phyloP scores from a whole-genome alignment of 371 early-diverging fungal genomes.

The Mortierella sp. region DNA sequence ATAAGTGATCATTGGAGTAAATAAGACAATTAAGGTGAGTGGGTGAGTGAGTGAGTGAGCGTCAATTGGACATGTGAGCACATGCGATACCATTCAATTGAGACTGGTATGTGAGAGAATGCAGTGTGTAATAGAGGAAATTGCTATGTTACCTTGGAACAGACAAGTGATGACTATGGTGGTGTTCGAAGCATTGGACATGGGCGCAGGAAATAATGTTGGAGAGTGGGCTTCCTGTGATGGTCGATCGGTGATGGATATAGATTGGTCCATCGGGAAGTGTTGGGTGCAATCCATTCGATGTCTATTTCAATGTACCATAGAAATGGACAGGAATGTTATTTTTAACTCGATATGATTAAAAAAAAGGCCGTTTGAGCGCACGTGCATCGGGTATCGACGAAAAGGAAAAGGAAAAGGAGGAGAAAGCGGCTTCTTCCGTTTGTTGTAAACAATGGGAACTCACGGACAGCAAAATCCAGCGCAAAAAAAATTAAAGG shows the following conservation, averaged over 20 bases:
- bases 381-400: no score
- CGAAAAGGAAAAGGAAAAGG: no score
- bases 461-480: no score
- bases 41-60: not conserved
- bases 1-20: not conserved
- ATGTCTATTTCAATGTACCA: no score
- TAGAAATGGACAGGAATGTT: no score
- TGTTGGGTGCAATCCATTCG: conserved; percentile 32
- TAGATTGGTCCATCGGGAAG: conserved; percentile 54
- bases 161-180: not conserved
- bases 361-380: no score
- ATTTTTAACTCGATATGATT: no score
- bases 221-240: conserved; percentile 25
- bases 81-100: not conserved
- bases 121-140: no score
- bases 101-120: not conserved
- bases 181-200: conserved; percentile 36
- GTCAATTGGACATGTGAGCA: not conserved
- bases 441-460: no score
- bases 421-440: no score
- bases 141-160: conserved; percentile 17
- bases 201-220: conserved; percentile 28
- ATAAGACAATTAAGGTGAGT: not conserved
- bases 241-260: conserved; percentile 53
- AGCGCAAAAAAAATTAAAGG: no score